Evolutionary conservation across 2,329 filamentous ascomycete species (phyloP), one percentile per base, ranked within the genome.

Genomic region (Alternaria triticina): DNA sequence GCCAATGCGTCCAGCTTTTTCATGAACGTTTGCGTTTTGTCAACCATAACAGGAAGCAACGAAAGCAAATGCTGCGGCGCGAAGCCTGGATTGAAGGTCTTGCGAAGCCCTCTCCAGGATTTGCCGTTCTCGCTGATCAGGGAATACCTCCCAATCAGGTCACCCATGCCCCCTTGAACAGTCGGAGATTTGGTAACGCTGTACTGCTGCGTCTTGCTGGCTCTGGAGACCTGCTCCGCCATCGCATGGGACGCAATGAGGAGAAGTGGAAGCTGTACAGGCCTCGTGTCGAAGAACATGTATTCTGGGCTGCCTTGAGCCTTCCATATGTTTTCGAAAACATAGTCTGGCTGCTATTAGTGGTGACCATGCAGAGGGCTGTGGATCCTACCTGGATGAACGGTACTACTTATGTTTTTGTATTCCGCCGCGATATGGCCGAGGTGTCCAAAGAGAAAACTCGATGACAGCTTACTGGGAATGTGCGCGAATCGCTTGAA

Each of bases 1-100:
- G 76, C 77, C 22, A 75, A 54, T 2, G 68, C 64, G 13, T 78
- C 74, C 13, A 80, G 62, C 44, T 70, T 78, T 7, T 70, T 59
- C 30, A 76, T 69, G 62, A 81, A 80, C 11, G 69, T 68, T 7
- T 68, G 62, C n/a, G 72, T 73, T 33, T 82, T 79, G 2, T 81
- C 69, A 0, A 82, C 40, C 12, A 82, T 74, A 3, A 72, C 69
- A 2, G 77, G 75, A 6, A 80, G 67, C 12, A 81, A 64, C 7
- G 75, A 74, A 43, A 77, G 66, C 5, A 82, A 59, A 62, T 82
- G 78, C 36, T 74, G 72, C 4, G 75, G 72, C 5, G 74, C 74
- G 55, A 82, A 82, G 4, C 77, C 79, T 13, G 75, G 74, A 30
- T 79, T 79, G 68, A 80, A 81, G 1, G 71, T 73, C 49, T 74